These are phyloP conservation scores for Globisporangium orthogonon DNA, from an alignment of 352 stramenopile genomes.

Conservation along the genomic window DNA sequence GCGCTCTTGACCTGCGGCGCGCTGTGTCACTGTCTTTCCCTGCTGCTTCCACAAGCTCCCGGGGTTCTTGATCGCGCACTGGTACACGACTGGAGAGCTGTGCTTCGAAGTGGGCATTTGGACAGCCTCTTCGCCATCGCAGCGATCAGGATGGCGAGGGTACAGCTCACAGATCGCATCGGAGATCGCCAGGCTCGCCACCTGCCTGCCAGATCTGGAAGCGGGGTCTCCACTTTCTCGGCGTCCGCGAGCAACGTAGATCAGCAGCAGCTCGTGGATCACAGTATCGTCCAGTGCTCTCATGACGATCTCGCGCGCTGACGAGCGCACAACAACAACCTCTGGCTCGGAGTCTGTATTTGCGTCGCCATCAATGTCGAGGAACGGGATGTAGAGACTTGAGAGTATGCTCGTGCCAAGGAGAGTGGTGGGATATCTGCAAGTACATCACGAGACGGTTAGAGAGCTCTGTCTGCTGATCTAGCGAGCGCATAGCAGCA, in stretches of 20 bases:
- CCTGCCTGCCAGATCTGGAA: background rate
- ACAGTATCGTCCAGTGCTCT: constrained; percentile 13
- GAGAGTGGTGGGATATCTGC: constrained; percentile 26
- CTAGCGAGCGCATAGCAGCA: background rate
- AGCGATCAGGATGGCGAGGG: constrained; percentile 2
- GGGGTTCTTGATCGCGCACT: constrained; percentile 28
- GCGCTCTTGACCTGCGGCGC: background rate
- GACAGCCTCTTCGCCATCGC: background rate
- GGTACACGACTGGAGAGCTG: background rate
- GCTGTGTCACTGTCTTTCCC: background rate
- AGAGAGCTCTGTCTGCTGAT: background rate
- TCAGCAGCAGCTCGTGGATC: constrained; percentile 32
- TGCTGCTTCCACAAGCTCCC: constrained; percentile 11
- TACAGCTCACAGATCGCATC: constrained; percentile 24
- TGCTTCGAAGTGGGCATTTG: background rate
- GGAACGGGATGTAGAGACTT: constrained; percentile 24
- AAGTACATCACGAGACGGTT: background rate
- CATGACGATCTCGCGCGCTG: constrained; percentile 13
- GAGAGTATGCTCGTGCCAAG: constrained; percentile 23
- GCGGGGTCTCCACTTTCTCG: background rate
- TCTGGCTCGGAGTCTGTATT: constrained; percentile 1
- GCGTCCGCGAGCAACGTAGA: constrained; percentile 23
- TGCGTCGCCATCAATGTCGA: background rate
- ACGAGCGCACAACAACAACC: background rate
- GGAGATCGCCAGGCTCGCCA: constrained; percentile 25